phyloP scores from a whole-genome alignment of 2,329 filamentous ascomycete genomes.

The Gnomoniopsis smithogilvyi region DNA sequence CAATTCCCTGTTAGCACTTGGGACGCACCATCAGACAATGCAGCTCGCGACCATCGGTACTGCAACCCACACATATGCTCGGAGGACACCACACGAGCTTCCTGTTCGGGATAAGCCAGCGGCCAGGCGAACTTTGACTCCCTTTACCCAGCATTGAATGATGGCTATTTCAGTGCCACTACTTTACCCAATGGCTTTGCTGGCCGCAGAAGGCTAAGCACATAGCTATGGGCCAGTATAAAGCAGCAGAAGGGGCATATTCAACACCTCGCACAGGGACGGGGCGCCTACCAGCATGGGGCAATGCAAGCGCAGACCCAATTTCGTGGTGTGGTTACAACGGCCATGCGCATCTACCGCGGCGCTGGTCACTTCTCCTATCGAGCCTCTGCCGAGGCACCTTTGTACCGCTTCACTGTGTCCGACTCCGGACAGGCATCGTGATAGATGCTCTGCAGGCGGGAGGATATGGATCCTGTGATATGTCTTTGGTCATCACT shows the following conservation, averaged over 20 bases:
- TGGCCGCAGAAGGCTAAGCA: too few species aligned
- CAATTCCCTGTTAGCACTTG: background rate
- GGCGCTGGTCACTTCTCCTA: background rate
- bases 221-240: too few species aligned
- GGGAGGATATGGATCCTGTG: background rate
- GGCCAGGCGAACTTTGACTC: background rate
- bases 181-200: too few species aligned
- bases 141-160: background rate
- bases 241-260: background rate
- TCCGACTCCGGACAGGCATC: background rate
- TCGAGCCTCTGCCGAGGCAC: background rate
- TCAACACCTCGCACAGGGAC: background rate
- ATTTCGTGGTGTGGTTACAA: background rate
- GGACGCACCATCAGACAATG: background rate
- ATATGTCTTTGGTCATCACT: background rate
- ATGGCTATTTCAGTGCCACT: background rate
- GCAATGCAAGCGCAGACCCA: background rate
- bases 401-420: background rate
- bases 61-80: constrained; percentile 5
- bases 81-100: constrained; percentile 3
- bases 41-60: background rate
- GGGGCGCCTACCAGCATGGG: background rate
- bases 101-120: background rate
- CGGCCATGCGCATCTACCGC: background rate
- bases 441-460: background rate